These are phyloP conservation scores for Tricholoma terreum DNA, from an alignment of 768 basidiomycete genomes.

Conservation along the genomic window DNA sequence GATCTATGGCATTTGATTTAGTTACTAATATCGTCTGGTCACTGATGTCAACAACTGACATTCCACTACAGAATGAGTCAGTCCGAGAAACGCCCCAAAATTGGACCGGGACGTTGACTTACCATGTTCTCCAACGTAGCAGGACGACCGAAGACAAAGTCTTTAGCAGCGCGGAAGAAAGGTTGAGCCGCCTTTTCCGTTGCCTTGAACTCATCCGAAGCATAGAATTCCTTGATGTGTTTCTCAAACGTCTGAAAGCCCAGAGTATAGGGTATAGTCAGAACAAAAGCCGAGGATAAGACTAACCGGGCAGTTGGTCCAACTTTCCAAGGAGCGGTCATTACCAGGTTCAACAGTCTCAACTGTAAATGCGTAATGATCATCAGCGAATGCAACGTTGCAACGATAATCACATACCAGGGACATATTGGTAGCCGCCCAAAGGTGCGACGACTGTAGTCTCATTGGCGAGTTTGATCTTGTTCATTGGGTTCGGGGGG, in stretches of 20 bases:
- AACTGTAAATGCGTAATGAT: slow-evolving; percentile 37
- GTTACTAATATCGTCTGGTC: too few relatives aligned
- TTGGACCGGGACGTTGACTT: slow-evolving; percentile 23
- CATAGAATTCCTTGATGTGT: slow-evolving; percentile 59
- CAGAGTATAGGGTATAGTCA: neutral
- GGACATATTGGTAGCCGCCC: slow-evolving; percentile 83
- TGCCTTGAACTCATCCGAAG: slow-evolving; percentile 64
- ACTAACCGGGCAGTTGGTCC: slow-evolving; percentile 55
- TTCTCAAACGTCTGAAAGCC: slow-evolving; percentile 55
- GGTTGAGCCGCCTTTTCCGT: slow-evolving; percentile 51
- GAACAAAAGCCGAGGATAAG: neutral
- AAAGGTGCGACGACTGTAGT: slow-evolving; percentile 70
- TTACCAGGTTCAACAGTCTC: slow-evolving; percentile 86
- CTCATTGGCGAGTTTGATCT: slow-evolving; percentile 76
- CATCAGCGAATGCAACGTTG: slow-evolving; percentile 1
- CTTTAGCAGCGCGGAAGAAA: slow-evolving; percentile 65
- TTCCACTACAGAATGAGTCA: slow-evolving; percentile 58
- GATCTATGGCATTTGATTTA: slow-evolving; percentile 40
- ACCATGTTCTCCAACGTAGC: slow-evolving; percentile 69
- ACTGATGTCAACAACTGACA: slow-evolving; percentile 40
- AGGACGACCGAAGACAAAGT: slow-evolving; percentile 70
- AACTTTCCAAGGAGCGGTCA: slow-evolving; percentile 80
- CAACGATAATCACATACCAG: slow-evolving; percentile 40
- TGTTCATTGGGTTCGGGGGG: slow-evolving; percentile 74
- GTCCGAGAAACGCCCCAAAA: neutral